A percentile compares a stretch with the other conserved stretches of the same genome.
phyloP scores from a whole-genome alignment of 768 basidiomycete species.

The Tulasnella sp. region DNA sequence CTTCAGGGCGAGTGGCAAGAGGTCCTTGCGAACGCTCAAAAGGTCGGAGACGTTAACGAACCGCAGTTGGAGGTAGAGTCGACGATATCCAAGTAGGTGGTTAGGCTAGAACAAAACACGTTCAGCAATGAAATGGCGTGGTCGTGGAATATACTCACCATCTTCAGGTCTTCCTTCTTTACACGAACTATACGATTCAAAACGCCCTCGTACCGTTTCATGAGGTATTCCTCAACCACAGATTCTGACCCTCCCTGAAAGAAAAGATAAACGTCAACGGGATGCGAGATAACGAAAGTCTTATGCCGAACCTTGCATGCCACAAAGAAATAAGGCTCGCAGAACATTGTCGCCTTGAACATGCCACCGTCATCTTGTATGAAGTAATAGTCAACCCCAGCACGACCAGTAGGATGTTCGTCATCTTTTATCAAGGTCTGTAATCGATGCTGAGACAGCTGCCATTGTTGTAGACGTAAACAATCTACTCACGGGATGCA shows the following conservation, averaged over 20 bases:
- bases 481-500: conserved; percentile 75
- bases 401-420: conserved; percentile 68
- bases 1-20: conserved; percentile 77
- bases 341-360: conserved; percentile 88
- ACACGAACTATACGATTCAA: conserved; percentile 66
- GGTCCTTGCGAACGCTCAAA: conserved; percentile 70
- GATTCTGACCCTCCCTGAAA: conserved; percentile 67
- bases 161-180: conserved; percentile 84
- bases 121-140: neutral
- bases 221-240: conserved; percentile 87
- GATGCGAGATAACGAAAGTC: neutral
- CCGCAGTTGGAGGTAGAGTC: conserved; percentile 74
- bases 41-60: conserved; percentile 94
- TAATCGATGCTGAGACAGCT: neutral
- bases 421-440: conserved; percentile 82
- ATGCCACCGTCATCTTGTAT: conserved; percentile 92
- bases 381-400: conserved; percentile 93
- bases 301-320: conserved; percentile 60
- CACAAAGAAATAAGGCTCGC: conserved; percentile 91
- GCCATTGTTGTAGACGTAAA: neutral
- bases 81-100: conserved; percentile 88
- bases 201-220: conserved; percentile 83
- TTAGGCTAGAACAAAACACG: conserved; percentile 44
- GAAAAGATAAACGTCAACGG: conserved; percentile 12
- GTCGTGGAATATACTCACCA: conserved; percentile 29